Conservation (phyloP, 495 filamentous ascomycete species). For the Talaromyces stipitatus region DNA sequence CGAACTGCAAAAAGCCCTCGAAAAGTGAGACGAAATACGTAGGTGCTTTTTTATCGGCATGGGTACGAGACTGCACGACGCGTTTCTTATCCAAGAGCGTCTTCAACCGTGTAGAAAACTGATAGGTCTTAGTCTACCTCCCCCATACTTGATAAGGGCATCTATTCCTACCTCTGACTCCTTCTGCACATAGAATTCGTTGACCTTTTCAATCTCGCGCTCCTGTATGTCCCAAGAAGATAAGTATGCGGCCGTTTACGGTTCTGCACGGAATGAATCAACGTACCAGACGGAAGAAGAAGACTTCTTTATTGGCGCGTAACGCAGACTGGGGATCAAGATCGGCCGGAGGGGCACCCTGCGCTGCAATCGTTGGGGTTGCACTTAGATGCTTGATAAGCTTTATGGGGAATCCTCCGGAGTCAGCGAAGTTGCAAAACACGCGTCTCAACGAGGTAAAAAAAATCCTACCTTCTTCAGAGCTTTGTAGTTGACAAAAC, state of each 20-base stretch:
- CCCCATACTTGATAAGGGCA: not conserved
- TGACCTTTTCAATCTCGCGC: constrained; percentile 96
- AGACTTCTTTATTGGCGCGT: constrained; percentile 95
- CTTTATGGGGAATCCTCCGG: constrained; percentile 22
- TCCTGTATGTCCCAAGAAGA: constrained; percentile 49
- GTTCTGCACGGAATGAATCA: not conserved
- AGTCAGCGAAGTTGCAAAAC: not conserved
- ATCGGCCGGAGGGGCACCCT: constrained; percentile 50
- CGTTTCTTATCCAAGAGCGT: constrained; percentile 92
- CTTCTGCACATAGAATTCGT: constrained; percentile 94
- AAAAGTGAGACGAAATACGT: constrained; percentile 88
- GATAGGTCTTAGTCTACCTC: not conserved
- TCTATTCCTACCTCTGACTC: constrained; percentile 74
- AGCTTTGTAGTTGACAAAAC: constrained; percentile 98
- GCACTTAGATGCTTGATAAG: constrained; percentile 97
- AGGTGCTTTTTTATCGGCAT: constrained; percentile 70
- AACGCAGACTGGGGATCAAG: constrained; percentile 80
- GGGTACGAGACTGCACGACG: constrained; percentile 68
- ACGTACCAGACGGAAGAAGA: constrained; percentile 92
- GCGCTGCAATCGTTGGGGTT: constrained; percentile 71
- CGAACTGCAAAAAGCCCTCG: constrained; percentile 95
- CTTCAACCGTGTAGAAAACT: constrained; percentile 89
- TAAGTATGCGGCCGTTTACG: not conserved
- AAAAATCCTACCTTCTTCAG: constrained; percentile 74
- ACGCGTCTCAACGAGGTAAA: not conserved